Conservation (phyloP, 1,139 yeast genomes). For the Pneumocystis murina region DNA sequence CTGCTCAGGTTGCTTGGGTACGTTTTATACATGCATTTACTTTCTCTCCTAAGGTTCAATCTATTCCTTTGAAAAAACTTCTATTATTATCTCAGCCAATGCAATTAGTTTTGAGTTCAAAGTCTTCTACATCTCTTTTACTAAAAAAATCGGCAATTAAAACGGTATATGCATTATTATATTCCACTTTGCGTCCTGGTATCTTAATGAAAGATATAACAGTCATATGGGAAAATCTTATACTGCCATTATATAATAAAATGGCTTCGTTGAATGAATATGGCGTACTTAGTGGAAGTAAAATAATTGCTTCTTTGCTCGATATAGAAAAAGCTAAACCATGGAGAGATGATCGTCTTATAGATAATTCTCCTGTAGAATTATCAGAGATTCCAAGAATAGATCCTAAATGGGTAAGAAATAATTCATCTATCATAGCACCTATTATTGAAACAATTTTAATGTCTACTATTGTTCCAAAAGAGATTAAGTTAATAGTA, state of each 20-base stretch:
- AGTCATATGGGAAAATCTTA: constrained; percentile 5
- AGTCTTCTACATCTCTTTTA: neutral
- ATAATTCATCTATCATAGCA: constrained; percentile 2
- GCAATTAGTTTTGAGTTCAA: constrained; percentile 1
- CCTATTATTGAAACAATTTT: constrained; percentile 1
- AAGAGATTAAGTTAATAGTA: neutral
- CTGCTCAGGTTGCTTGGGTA: constrained; percentile 12
- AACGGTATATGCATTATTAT: constrained; percentile 7
- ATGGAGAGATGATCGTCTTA: constrained; percentile 9
- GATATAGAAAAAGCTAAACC: constrained; percentile 3
- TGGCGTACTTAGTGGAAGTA: neutral
- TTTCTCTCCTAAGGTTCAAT: neutral
- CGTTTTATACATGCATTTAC: constrained; percentile 11
- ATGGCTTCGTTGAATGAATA: constrained; percentile 1
- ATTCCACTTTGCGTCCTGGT: constrained; percentile 6
- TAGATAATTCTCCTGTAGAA: constrained; percentile 1
- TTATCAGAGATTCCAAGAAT: constrained; percentile 4
- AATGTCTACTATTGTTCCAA: neutral
- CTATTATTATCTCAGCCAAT: constrained; percentile 5
- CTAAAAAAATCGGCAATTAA: constrained; percentile 9
- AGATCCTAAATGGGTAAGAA: constrained; percentile 10
- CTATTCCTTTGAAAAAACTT: constrained; percentile 1
- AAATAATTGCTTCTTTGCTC: constrained; percentile 2
- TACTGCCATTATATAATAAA: constrained; percentile 1
- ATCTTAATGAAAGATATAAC: constrained; percentile 1